Conservation (phyloP, 1,284 basidiomycete species). For the Tylopilus sp. region DNA sequence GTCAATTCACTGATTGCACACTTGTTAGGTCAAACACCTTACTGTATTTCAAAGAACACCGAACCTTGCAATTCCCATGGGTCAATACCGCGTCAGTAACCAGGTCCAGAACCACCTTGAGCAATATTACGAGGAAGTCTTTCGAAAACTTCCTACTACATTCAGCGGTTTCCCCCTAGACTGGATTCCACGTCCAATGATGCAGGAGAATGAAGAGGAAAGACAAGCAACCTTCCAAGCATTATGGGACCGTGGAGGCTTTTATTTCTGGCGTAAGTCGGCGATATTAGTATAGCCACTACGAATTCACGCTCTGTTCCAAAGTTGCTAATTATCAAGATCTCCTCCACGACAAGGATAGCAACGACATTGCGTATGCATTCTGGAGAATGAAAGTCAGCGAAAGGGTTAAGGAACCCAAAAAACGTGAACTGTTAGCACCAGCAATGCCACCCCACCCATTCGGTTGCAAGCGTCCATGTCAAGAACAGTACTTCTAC, state of each 20-base stretch:
- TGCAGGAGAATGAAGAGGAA: constrained; percentile 10
- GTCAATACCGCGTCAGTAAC: constrained; percentile 5
- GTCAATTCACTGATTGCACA: neutral
- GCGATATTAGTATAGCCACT: too few species aligned
- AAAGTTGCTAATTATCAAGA: constrained; percentile 12
- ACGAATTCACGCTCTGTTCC: neutral
- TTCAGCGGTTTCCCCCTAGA: neutral
- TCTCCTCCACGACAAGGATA: neutral
- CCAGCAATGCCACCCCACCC: constrained; percentile 13
- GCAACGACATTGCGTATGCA: constrained; percentile 7
- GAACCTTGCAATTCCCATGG: constrained; percentile 17
- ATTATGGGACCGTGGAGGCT: constrained; percentile 11
- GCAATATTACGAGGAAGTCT: constrained; percentile 12
- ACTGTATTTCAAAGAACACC: constrained; percentile 23
- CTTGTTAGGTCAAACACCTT: constrained; percentile 10
- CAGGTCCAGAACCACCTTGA: constrained; percentile 16
- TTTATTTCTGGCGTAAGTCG: constrained; percentile 16
- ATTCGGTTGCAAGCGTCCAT: constrained; percentile 5
- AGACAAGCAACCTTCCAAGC: constrained; percentile 10
- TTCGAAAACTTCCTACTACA: constrained; percentile 2
- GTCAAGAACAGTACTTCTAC: constrained; percentile 15
- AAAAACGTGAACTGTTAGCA: constrained; percentile 5
- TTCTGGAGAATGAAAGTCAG: constrained; percentile 21
- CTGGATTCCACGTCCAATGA: neutral
- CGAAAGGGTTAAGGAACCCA: neutral